Base-by-base conservation (phyloP, 768 basidiomycete genomes). In the Rossbeevera mucosa region DNA sequence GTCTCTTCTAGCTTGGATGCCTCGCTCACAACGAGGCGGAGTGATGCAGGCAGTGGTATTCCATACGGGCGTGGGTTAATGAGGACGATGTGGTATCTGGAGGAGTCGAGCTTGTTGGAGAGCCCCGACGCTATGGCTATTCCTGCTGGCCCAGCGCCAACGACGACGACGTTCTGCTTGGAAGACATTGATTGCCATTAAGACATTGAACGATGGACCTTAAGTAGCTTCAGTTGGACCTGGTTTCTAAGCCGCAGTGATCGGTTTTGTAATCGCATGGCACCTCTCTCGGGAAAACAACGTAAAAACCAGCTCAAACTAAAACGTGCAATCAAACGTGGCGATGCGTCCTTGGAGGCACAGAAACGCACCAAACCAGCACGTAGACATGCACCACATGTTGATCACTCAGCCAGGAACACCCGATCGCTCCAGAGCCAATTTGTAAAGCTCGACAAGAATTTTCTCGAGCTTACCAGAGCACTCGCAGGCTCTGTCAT, bases 291-390 rank as follows among this genome's bases (percentile, higher is more conserved):
- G 0, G 77, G 76, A 36, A 87, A 83, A 51, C 76, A 86, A 61
- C 84, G 83, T 58, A 90, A 86, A 56, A 83, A 80, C 2, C 80
- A 88, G 52, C 76, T 84, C 7, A 82, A 90, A 65, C 77, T 83
- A 45, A 91, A 89, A 61, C 85, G 92, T 21, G 92, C 93, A 4
- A 70, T 87, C 28, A 94, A 94, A 67, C 84, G 91, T 28, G 92
- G 89, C 4, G 89, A 90, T 56, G 67, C 21, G 59, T 74, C 4
- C 18, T 25, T 70, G 13, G 49, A 44, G 31, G 48, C 49, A 11
- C 38, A 40, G 7, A 56, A 22, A 2, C 65, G 55, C 43, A 64
- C 47, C 20, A 56, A 50, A 26, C 40, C 2, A 36, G 24, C 18
- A 9, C 50, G 26, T 26, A 28, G 22, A 48, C 38, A 53, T 9